Conservation (phyloP, 495 filamentous ascomycete genomes). For the Cercophora sp. region DNA sequence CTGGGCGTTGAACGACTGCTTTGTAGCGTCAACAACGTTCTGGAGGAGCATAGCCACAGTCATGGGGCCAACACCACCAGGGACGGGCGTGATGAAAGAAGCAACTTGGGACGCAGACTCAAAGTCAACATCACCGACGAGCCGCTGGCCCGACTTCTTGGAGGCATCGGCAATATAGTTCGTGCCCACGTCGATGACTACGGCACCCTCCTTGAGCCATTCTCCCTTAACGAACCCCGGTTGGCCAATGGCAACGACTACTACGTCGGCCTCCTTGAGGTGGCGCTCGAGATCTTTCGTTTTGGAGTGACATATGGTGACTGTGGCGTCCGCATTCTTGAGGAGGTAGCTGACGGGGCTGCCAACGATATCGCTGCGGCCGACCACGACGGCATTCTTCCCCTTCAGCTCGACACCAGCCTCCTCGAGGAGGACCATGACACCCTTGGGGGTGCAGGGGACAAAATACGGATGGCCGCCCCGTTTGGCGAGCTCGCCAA, state of each 20-base stretch:
- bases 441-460: slow-evolving; percentile 94
- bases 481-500: slow-evolving; percentile 92
- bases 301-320: slow-evolving; percentile 91
- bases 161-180: slow-evolving; percentile 94
- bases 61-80: slow-evolving; percentile 96
- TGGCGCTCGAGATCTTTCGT: slow-evolving; percentile 68
- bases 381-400: slow-evolving; percentile 92
- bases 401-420: slow-evolving; percentile 77
- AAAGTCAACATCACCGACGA: slow-evolving; percentile 96
- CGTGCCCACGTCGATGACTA: slow-evolving; percentile 96
- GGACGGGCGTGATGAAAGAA: slow-evolving; percentile 94
- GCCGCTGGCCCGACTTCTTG: slow-evolving; percentile 85
- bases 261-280: slow-evolving; percentile 80
- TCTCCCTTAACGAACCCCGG: slow-evolving; percentile 87
- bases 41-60: slow-evolving; percentile 95
- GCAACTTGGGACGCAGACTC: slow-evolving; percentile 81
- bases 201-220: slow-evolving; percentile 87
- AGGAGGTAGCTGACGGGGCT: slow-evolving; percentile 93
- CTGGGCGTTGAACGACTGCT: slow-evolving; percentile 74
- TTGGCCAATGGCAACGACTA: slow-evolving; percentile 88
- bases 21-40: slow-evolving; percentile 85
- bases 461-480: slow-evolving; percentile 82
- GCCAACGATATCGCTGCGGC: slow-evolving; percentile 94
- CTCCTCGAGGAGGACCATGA: slow-evolving; percentile 86
- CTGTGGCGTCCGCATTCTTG: slow-evolving; percentile 92